phyloP scores from a whole-genome alignment of 345 rosid species.

The Populus euphratica region DNA sequence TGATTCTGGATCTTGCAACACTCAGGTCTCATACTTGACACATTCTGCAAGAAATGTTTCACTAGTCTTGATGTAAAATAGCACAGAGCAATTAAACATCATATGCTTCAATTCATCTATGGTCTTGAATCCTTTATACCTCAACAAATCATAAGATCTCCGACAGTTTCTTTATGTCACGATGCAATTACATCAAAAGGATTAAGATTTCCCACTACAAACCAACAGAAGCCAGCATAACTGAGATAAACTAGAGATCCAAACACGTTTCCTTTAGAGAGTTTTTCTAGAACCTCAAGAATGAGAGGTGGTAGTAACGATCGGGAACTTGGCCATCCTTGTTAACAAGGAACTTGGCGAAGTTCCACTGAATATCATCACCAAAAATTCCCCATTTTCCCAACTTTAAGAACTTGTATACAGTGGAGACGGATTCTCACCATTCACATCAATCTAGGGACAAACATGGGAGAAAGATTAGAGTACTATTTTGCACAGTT shows the following conservation, averaged over 20 bases:
- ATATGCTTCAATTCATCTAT: neutral
- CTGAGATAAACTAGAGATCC: neutral
- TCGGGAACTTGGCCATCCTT: constrained; percentile 28
- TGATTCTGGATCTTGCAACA: neutral
- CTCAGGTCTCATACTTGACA: neutral
- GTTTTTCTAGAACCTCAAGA: constrained; percentile 21
- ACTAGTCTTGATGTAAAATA: neutral
- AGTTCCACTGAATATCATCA: constrained; percentile 37
- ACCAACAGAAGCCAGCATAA: neutral
- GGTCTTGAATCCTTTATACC: neutral
- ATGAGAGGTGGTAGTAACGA: constrained; percentile 32
- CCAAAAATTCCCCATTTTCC: constrained; percentile 37
- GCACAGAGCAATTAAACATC: neutral
- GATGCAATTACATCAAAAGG: constrained; percentile 34
- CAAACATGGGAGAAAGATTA: neutral
- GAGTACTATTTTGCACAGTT: neutral
- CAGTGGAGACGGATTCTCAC: constrained; percentile 27
- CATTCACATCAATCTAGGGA: constrained; percentile 29
- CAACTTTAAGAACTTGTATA: constrained; percentile 26
- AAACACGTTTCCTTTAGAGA: neutral
- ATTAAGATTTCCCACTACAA: neutral
- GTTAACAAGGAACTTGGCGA: constrained; percentile 28
- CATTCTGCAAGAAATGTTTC: neutral
- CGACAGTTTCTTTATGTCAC: constrained; percentile 56
- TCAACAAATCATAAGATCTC: constrained; percentile 13